A percentile compares a stretch with the other conserved stretches of the same genome.
Conservation (phyloP, 2,329 filamentous ascomycete species). For the Curvularia hawaiiensis region DNA sequence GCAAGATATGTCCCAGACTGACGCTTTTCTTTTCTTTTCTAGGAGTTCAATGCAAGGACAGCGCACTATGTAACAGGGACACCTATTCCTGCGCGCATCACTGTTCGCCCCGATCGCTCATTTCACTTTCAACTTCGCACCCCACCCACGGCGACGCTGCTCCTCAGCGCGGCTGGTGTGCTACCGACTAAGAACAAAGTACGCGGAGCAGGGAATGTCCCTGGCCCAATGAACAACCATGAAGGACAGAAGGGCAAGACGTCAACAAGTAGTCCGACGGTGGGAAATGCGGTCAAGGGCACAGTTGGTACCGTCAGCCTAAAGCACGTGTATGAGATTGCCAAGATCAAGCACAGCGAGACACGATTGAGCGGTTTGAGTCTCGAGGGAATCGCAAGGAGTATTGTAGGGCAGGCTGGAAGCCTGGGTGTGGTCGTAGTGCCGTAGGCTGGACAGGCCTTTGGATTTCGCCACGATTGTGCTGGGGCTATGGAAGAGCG, state of each 20-base stretch:
- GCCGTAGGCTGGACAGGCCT: conserved; percentile 39
- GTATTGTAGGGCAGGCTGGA: conserved; percentile 64
- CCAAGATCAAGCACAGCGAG: conserved; percentile 80
- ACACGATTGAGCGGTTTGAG: conserved; percentile 68
- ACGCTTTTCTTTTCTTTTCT: background rate
- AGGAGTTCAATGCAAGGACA: conserved; percentile 98
- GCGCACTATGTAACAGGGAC: conserved; percentile 81
- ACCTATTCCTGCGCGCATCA: conserved; percentile 88
- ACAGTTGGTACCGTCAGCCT: conserved; percentile 83
- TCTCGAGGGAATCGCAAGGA: conserved; percentile 79
- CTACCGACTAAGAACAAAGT: conserved; percentile 76
- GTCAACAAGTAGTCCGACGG: conserved; percentile 38
- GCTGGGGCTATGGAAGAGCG: background rate
- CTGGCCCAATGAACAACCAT: conserved; percentile 51
- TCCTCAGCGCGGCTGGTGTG: conserved; percentile 82
- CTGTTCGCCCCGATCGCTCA: conserved; percentile 87
- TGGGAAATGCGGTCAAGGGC: conserved; percentile 71
- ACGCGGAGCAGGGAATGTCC: conserved; percentile 67
- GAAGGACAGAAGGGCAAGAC: conserved; percentile 47
- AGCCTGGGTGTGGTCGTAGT: conserved; percentile 58
- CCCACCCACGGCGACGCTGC: conserved; percentile 88
- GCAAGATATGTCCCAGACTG: background rate
- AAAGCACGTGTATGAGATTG: conserved; percentile 98
- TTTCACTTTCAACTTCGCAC: conserved; percentile 95
- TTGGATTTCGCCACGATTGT: background rate